phyloP scores from a whole-genome alignment of 257 asterid genomes.

The Petunia secreta region DNA sequence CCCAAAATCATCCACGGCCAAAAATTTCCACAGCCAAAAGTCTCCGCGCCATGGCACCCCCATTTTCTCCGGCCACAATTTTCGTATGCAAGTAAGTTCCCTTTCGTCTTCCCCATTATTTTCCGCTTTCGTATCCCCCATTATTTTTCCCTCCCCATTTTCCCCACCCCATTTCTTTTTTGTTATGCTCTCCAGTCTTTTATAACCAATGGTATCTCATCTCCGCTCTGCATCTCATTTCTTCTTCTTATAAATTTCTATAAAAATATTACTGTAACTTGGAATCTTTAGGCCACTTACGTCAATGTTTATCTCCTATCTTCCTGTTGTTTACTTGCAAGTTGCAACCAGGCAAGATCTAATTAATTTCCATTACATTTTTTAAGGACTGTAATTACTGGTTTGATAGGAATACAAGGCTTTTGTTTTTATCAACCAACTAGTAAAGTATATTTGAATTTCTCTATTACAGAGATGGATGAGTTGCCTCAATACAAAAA shows the following conservation, averaged over 20 bases:
- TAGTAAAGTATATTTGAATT: neutral
- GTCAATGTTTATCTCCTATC: neutral
- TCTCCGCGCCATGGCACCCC: no score
- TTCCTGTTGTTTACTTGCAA: neutral
- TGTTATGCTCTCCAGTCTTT: neutral
- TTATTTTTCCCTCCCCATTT: no score
- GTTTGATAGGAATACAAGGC: neutral
- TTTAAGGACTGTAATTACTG: neutral
- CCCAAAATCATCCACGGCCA: no score
- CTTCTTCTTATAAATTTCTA: neutral
- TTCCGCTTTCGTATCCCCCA: no score
- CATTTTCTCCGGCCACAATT: no score
- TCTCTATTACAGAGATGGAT: neutral
- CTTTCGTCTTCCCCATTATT: no score
- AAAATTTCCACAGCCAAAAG: no score
- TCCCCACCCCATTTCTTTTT: no score
- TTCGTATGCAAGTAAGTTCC: no score
- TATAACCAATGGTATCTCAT: neutral
- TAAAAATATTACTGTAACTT: neutral
- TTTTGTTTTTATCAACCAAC: neutral
- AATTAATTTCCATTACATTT: no score
- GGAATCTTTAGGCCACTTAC: conserved; percentile 19
- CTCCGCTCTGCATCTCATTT: neutral
- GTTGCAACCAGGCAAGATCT: neutral
- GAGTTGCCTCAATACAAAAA: conserved; percentile 7